A percentile compares a stretch with the other conserved stretches of the same genome.
phyloP scores from a whole-genome alignment of 2,329 filamentous ascomycete genomes.

The Rhytidhysteron rufulum region DNA sequence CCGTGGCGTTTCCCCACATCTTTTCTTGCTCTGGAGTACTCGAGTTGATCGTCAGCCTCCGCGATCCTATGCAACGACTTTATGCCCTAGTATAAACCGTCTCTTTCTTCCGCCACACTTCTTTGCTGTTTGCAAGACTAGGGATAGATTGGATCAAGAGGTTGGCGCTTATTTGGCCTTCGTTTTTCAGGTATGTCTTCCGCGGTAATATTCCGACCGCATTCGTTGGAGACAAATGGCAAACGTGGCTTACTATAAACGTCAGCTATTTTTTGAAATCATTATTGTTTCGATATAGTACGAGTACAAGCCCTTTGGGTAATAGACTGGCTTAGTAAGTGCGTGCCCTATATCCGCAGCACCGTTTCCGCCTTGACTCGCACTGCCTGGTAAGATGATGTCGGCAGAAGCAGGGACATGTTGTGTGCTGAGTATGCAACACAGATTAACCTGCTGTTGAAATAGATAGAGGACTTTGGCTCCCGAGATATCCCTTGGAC shows the following conservation, averaged over 20 bases:
- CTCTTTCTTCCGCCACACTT: slow-evolving; percentile 29
- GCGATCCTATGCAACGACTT: slow-evolving; percentile 30
- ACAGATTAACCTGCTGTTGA: slow-evolving; percentile 22
- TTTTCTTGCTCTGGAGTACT: slow-evolving; percentile 25
- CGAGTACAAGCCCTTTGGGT: slow-evolving; percentile 6
- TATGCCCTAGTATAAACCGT: slow-evolving; percentile 32
- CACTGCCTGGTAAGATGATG: neutral
- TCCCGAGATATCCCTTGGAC: slow-evolving; percentile 22
- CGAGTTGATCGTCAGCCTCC: slow-evolving; percentile 25
- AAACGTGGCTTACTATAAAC: slow-evolving; percentile 17
- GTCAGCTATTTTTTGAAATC: slow-evolving; percentile 21
- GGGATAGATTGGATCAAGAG: slow-evolving; percentile 41
- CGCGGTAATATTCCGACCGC: too few species aligned
- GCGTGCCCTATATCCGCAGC: neutral
- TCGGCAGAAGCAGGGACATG: neutral
- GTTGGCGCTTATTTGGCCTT: slow-evolving; percentile 34
- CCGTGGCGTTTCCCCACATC: slow-evolving; percentile 37
- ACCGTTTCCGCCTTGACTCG: neutral
- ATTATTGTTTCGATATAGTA: slow-evolving; percentile 15
- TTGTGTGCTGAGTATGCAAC: slow-evolving; percentile 7
- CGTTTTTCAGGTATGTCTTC: slow-evolving; percentile 30
- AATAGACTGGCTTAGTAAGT: slow-evolving; percentile 16
- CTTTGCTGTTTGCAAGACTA: slow-evolving; percentile 34
- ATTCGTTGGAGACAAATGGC: too few species aligned
- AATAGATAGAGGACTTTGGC: slow-evolving; percentile 29